Percentiles rank a stretch among this genome's conserved stretches.
Evolutionary conservation across 2,329 filamentous ascomycete species (phyloP).

Genomic region (Lomentospora prolificans): DNA sequence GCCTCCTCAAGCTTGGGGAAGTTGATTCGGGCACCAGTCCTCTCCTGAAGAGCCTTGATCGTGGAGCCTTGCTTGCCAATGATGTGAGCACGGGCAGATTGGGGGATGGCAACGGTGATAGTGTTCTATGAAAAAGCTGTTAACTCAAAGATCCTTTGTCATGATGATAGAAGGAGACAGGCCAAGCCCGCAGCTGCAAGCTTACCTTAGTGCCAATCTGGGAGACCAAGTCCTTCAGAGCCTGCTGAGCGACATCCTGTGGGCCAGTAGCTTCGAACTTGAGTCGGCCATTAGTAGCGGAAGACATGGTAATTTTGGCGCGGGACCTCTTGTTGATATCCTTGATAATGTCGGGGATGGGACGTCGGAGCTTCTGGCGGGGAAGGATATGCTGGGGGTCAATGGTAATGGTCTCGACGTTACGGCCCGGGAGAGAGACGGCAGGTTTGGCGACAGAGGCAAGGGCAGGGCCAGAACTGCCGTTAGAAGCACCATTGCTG

Average conservation of each 20-base stretch:
- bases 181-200: background rate
- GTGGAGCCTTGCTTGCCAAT: conserved; percentile 87
- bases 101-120: conserved; percentile 17
- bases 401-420: conserved; percentile 66
- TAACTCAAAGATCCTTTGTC: too few relatives aligned
- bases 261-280: conserved; percentile 81
- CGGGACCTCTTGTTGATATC: conserved; percentile 90
- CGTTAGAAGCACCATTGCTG: conserved; percentile 41
- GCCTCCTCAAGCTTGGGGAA: conserved; percentile 71
- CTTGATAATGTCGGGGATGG: conserved; percentile 73
- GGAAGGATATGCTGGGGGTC: conserved; percentile 68
- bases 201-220: conserved; percentile 75
- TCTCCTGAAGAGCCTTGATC: conserved; percentile 82
- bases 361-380: conserved; percentile 69
- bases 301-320: conserved; percentile 70
- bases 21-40: conserved; percentile 82
- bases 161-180: background rate
- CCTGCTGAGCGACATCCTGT: conserved; percentile 73
- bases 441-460: conserved; percentile 32
- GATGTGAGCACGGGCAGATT: conserved; percentile 76
- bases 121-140: conserved; percentile 10
- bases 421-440: conserved; percentile 72
- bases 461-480: conserved; percentile 26
- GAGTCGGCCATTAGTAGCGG: conserved; percentile 60
- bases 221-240: conserved; percentile 78